These are phyloP conservation scores for Candida palmyrensis DNA, from an alignment of 805 yeast genomes.

Conservation along the genomic window DNA sequence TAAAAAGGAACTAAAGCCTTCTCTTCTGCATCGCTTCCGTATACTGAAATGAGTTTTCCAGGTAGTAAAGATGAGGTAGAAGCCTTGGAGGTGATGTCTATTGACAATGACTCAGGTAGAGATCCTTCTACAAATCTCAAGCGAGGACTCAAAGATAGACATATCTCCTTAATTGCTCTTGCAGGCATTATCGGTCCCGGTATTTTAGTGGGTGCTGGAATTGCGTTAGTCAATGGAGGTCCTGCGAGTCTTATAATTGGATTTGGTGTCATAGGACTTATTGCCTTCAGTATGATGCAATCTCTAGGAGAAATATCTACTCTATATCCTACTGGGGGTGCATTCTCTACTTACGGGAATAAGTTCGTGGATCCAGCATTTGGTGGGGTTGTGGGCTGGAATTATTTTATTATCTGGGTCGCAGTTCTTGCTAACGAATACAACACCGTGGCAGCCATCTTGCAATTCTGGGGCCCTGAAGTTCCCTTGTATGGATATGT, in stretches of 20 bases:
- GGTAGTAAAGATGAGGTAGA: not conserved
- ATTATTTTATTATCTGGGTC: slow-evolving; percentile 51
- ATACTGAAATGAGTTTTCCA: too few relatives aligned
- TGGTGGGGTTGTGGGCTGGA: slow-evolving; percentile 53
- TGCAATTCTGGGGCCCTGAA: slow-evolving; percentile 45
- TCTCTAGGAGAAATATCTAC: slow-evolving; percentile 55
- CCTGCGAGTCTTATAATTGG: slow-evolving; percentile 52
- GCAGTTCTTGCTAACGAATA: slow-evolving; percentile 53
- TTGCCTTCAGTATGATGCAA: slow-evolving; percentile 52
- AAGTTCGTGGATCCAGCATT: slow-evolving; percentile 49
- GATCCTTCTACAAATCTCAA: slow-evolving; percentile 25
- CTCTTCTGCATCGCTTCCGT: too few relatives aligned
- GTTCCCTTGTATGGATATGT: slow-evolving; percentile 54
- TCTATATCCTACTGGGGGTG: slow-evolving; percentile 45
- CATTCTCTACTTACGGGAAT: slow-evolving; percentile 49
- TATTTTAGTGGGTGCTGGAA: slow-evolving; percentile 48
- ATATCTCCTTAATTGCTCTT: slow-evolving; percentile 45
- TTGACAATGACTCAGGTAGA: not conserved
- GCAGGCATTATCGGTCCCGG: slow-evolving; percentile 64
- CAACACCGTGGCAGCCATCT: slow-evolving; percentile 46
- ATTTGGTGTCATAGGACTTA: slow-evolving; percentile 46
- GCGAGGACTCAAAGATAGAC: slow-evolving; percentile 46
- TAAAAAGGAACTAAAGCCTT: too few relatives aligned
- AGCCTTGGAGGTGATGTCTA: not conserved
- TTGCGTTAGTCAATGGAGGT: slow-evolving; percentile 45